Percentiles rank a stretch among this genome's conserved stretches.
phyloP scores from a whole-genome alignment of 495 filamentous ascomycete genomes.

The Xylaria cubensis region DNA sequence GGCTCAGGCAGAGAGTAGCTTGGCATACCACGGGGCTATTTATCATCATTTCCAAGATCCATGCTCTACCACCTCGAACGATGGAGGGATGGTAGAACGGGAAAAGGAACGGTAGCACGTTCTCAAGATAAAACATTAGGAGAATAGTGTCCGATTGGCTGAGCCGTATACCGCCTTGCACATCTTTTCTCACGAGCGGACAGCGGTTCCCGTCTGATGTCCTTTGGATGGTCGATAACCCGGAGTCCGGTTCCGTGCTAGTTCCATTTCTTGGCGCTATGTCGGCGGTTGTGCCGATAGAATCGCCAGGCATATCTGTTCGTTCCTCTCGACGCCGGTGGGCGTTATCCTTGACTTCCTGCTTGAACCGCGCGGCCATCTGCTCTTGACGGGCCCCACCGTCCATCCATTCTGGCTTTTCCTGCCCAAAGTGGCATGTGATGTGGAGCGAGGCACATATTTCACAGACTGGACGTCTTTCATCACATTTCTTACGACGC shows the following conservation, averaged over 20 bases:
- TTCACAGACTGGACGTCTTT: slow-evolving; percentile 53
- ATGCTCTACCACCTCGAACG: slow-evolving; percentile 55
- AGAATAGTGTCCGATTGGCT: slow-evolving; percentile 28
- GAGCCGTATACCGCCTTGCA: slow-evolving; percentile 23
- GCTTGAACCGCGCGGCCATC: slow-evolving; percentile 56
- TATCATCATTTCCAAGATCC: slow-evolving; percentile 60
- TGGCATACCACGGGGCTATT: slow-evolving; percentile 57
- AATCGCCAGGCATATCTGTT: background rate
- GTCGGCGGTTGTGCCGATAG: slow-evolving; percentile 27
- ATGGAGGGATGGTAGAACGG: slow-evolving; percentile 60
- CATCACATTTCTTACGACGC: slow-evolving; percentile 63
- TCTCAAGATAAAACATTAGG: slow-evolving; percentile 60
- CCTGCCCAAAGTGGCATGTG: slow-evolving; percentile 53
- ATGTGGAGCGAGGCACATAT: slow-evolving; percentile 55
- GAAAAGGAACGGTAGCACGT: slow-evolving; percentile 60
- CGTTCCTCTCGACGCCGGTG: slow-evolving; percentile 39
- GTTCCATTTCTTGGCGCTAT: background rate
- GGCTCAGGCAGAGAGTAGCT: slow-evolving; percentile 52
- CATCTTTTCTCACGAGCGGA: background rate
- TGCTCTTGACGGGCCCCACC: slow-evolving; percentile 55
- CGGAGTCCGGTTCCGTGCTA: background rate
- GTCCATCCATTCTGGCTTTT: slow-evolving; percentile 66
- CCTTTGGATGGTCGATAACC: background rate
- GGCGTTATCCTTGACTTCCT: slow-evolving; percentile 57
- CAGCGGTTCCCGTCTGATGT: background rate